phyloP scores from a whole-genome alignment of 208 protist genomes.

The Borovskyia barvae region DNA sequence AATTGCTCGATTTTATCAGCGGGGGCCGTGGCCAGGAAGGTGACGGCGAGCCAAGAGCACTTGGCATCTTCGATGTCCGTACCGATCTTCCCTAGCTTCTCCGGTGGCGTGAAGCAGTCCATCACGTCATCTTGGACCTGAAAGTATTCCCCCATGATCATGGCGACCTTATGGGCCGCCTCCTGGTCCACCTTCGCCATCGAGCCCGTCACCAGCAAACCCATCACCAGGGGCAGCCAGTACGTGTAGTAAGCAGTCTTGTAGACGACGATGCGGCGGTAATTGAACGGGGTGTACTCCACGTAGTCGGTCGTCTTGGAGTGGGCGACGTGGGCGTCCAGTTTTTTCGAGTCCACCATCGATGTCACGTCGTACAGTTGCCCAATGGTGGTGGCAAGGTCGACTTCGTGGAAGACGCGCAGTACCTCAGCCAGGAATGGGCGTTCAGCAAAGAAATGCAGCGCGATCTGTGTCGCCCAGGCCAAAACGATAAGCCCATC shows the following conservation, averaged over 20 bases:
- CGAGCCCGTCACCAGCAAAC: constrained; percentile 89
- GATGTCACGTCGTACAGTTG: constrained; percentile 95
- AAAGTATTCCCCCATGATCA: constrained; percentile 97
- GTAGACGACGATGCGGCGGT: constrained; percentile 94
- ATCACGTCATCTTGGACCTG: constrained; percentile 98
- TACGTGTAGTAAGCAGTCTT: constrained; percentile 99
- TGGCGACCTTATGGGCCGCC: constrained; percentile 73
- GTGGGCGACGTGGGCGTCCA: constrained; percentile 69
- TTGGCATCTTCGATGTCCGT: constrained; percentile 98
- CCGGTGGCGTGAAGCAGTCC: constrained; percentile 95
- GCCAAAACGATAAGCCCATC: constrained; percentile 95
- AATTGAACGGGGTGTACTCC: constrained; percentile 86
- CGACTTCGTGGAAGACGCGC: constrained; percentile 90
- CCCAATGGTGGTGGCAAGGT: constrained; percentile 94
- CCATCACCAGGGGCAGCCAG: constrained; percentile 94
- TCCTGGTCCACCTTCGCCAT: constrained; percentile 51
- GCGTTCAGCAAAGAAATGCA: constrained; percentile 89
- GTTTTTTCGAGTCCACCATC: constrained; percentile 89
- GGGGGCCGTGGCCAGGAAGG: constrained; percentile 63
- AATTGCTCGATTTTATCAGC: constrained; percentile 64
- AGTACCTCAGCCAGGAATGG: constrained; percentile 88
- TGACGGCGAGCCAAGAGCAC: constrained; percentile 96
- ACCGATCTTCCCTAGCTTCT: constrained; percentile 96
- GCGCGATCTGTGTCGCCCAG: constrained; percentile 89
- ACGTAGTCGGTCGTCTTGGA: constrained; percentile 75